phyloP scores from a whole-genome alignment of 2,329 filamentous ascomycete species.

The Lachnellula cervina region DNA sequence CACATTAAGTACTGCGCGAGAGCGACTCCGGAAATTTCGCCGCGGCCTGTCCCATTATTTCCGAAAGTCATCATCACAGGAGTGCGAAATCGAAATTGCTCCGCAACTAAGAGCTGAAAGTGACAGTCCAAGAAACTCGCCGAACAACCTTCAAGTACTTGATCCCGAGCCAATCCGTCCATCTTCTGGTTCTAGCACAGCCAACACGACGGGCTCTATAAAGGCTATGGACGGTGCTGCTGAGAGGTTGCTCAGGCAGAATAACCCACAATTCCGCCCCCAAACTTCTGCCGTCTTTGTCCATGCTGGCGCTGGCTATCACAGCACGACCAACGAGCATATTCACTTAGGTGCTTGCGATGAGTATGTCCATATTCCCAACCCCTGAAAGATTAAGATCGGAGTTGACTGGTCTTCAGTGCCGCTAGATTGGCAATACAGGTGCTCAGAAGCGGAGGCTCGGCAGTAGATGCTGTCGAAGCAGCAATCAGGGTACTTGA shows the following conservation, averaged over 20 bases:
- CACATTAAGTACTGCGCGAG: slow-evolving; percentile 12
- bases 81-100: slow-evolving; percentile 7
- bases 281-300: slow-evolving; percentile 76
- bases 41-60: slow-evolving; percentile 15
- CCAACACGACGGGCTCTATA: slow-evolving; percentile 1
- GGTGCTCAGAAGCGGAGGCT: slow-evolving; percentile 70
- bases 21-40: slow-evolving; percentile 18
- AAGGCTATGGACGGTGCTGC: slow-evolving; percentile 26
- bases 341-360: slow-evolving; percentile 82
- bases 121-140: slow-evolving; percentile 8
- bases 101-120: neutral
- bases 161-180: neutral
- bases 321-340: slow-evolving; percentile 80
- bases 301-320: slow-evolving; percentile 91
- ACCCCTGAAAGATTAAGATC: slow-evolving; percentile 12
- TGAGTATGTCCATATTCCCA: slow-evolving; percentile 56
- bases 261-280: slow-evolving; percentile 9
- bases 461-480: slow-evolving; percentile 84
- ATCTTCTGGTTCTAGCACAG: slow-evolving; percentile 1
- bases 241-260: slow-evolving; percentile 22
- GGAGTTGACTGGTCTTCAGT: slow-evolving; percentile 40
- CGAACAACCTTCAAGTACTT: neutral
- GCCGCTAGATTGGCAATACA: slow-evolving; percentile 81
- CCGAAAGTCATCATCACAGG: slow-evolving; percentile 7
- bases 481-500: slow-evolving; percentile 83